Conservation (phyloP, 2,329 filamentous ascomycete genomes). For the Cyphellophora europaea region DNA sequence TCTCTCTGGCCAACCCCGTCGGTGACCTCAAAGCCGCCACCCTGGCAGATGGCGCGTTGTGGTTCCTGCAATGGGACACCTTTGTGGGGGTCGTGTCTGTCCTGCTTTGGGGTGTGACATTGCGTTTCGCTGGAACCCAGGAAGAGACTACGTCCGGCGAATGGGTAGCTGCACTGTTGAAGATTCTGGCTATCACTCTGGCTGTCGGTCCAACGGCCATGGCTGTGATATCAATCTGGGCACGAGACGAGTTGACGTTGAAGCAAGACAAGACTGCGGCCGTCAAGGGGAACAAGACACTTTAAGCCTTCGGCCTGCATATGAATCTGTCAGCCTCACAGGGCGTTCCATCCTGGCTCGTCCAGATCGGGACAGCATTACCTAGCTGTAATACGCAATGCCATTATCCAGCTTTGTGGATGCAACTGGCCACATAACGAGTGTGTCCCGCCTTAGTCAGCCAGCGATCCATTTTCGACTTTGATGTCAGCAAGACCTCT, state of each 20-base stretch:
- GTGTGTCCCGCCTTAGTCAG: too few species aligned
- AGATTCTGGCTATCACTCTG: slow-evolving; percentile 25
- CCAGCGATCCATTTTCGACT: too few species aligned
- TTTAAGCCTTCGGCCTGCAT: too few species aligned
- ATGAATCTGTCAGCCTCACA: too few species aligned
- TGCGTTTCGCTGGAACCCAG: slow-evolving; percentile 25
- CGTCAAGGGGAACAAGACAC: background rate
- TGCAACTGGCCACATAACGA: too few species aligned
- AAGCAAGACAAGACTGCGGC: background rate
- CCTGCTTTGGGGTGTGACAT: slow-evolving; percentile 35
- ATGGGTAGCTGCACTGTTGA: slow-evolving; percentile 23
- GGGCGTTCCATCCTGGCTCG: too few species aligned
- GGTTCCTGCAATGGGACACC: slow-evolving; percentile 42
- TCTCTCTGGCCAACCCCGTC: slow-evolving; percentile 26
- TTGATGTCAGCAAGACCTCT: too few species aligned
- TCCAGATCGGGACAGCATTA: too few species aligned
- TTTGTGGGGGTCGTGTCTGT: slow-evolving; percentile 32
- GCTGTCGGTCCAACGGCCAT: slow-evolving; percentile 36
- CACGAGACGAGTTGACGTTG: slow-evolving; percentile 37
- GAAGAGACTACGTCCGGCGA: slow-evolving; percentile 20
- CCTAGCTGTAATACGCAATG: too few species aligned
- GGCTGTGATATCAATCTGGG: slow-evolving; percentile 38
- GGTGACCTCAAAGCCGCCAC: slow-evolving; percentile 21
- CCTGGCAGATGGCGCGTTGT: slow-evolving; percentile 32
- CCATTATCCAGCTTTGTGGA: too few species aligned